Percentiles rank a stretch among this genome's conserved stretches.
These are phyloP conservation scores for Stemphylium vesicarium DNA, from an alignment of 2,329 filamentous ascomycete genomes.

Conservation along the genomic window DNA sequence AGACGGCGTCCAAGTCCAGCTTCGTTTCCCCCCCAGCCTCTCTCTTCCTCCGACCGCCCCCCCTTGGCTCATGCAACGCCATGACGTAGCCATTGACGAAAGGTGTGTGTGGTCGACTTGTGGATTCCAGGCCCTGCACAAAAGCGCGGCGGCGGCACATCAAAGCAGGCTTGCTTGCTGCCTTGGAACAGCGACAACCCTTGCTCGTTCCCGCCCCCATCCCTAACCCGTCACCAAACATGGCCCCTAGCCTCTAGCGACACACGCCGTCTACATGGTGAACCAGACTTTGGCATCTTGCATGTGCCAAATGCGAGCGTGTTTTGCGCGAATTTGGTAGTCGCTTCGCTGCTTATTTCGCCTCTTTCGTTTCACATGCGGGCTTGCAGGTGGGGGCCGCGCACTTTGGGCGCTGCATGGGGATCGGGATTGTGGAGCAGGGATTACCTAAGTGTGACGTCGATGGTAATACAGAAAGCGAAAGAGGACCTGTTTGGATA, in stretches of 20 bases:
- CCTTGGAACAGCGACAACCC: neutral
- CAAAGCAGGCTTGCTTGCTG: neutral
- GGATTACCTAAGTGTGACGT: slow-evolving; percentile 12
- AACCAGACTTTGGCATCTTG: too few species aligned
- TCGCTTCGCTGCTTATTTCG: too few species aligned
- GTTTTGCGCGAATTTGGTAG: too few species aligned
- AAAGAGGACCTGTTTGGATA: neutral
- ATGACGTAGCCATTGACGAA: slow-evolving; percentile 12
- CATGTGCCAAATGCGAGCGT: too few species aligned
- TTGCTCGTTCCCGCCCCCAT: neutral
- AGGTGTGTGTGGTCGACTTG: neutral
- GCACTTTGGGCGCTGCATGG: too few species aligned
- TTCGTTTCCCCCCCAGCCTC: slow-evolving; percentile 2
- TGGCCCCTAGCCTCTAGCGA: too few species aligned
- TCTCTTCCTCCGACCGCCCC: neutral
- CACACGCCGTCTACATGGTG: too few species aligned
- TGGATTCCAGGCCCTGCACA: neutral
- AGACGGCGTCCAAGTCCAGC: neutral
- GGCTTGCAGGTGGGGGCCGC: too few species aligned
- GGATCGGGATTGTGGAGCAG: neutral
- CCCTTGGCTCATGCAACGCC: neutral
- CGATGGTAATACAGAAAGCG: neutral
- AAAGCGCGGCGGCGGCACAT: neutral
- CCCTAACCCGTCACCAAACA: too few species aligned
- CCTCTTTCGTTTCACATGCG: too few species aligned